Percentiles rank a stretch among this genome's conserved stretches.
These are phyloP conservation scores for Pythium apleroticum DNA, from an alignment of 352 stramenopile species.

Conservation along the genomic window DNA sequence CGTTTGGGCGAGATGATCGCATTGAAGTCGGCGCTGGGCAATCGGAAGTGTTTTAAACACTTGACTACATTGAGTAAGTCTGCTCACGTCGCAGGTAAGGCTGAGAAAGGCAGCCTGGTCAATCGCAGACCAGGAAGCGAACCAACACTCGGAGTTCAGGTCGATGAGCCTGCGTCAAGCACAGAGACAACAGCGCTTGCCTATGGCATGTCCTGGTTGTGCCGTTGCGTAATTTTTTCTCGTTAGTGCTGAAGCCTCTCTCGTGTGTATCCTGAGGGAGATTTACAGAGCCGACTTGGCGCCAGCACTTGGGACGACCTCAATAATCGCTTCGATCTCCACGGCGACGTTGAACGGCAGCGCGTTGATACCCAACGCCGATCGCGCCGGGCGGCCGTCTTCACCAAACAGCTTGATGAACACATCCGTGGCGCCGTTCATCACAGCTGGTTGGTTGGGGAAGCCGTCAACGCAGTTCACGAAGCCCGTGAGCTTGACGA, in stretches of 20 bases:
- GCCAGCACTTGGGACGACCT: conserved; percentile 61
- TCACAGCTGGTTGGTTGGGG: conserved; percentile 80
- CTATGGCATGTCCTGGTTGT: too few relatives aligned
- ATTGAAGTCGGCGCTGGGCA: background rate
- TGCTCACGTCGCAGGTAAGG: background rate
- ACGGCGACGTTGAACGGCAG: conserved; percentile 92
- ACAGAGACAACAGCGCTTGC: too few relatives aligned
- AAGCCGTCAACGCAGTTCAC: conserved; percentile 91
- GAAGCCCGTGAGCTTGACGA: conserved; percentile 94
- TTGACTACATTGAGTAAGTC: background rate
- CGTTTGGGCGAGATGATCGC: background rate
- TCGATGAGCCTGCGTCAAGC: too few relatives aligned
- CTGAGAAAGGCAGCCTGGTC: background rate
- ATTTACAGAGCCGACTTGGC: conserved; percentile 27
- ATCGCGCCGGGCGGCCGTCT: conserved; percentile 79
- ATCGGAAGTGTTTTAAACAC: background rate
- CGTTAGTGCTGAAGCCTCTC: background rate
- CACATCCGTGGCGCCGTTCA: conserved; percentile 92
- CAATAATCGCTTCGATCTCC: conserved; percentile 94
- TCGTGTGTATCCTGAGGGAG: background rate
- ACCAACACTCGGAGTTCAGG: too few relatives aligned
- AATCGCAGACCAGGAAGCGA: too few relatives aligned
- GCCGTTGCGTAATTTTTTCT: too few relatives aligned
- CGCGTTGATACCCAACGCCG: conserved; percentile 92
- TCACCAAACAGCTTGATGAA: conserved; percentile 76